Evolutionary conservation across 805 yeast species (phyloP).

Genomic region (Saturnispora quitensis): DNA sequence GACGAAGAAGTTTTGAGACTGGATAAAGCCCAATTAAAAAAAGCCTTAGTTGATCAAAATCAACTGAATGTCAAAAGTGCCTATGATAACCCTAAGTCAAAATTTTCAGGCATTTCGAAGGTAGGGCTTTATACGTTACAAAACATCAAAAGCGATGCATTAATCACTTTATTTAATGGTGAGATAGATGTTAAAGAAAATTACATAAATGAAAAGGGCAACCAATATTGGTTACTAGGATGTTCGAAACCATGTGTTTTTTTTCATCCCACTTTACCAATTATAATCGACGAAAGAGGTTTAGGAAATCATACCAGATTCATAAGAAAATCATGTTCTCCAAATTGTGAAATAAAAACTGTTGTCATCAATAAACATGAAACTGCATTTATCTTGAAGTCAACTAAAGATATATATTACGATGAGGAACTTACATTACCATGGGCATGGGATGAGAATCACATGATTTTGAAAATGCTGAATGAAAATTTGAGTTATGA

Average conservation of each 20-base stretch:
- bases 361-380: constrained; percentile 30
- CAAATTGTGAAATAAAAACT: constrained; percentile 61
- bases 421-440: constrained; percentile 70
- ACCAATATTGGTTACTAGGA: constrained; percentile 72
- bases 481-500: constrained; percentile 41
- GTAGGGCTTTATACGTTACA: constrained; percentile 47
- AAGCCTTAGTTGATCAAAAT: constrained; percentile 6
- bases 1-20: constrained; percentile 19
- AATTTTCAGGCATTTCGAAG: constrained; percentile 62
- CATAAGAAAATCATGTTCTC: constrained; percentile 64
- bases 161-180: constrained; percentile 60
- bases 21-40: constrained; percentile 21
- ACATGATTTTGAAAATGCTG: constrained; percentile 58
- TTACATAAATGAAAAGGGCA: constrained; percentile 55
- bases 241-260: constrained; percentile 53
- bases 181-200: constrained; percentile 57
- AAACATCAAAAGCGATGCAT: constrained; percentile 36
- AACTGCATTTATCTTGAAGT: constrained; percentile 45
- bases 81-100: constrained; percentile 47
- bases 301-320: constrained; percentile 72
- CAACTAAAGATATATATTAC: constrained; percentile 45
- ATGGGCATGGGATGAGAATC: constrained; percentile 84
- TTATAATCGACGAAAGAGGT: constrained; percentile 73
- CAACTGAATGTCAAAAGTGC: constrained; percentile 40
- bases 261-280: constrained; percentile 47